These are phyloP conservation scores for Citrus cavaleriei DNA, from an alignment of 345 rosid genomes.

Conservation along the genomic window DNA sequence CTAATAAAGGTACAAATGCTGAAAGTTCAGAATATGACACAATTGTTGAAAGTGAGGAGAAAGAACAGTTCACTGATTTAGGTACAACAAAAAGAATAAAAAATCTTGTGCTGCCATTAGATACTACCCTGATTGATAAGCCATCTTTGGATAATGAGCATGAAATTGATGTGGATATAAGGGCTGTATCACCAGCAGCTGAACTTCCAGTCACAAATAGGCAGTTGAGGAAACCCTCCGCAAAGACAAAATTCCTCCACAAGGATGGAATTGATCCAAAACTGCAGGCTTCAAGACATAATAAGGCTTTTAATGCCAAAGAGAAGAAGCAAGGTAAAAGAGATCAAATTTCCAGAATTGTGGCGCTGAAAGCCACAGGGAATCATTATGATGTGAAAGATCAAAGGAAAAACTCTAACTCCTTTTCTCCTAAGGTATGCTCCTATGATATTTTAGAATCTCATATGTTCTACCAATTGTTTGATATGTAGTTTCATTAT, in stretches of 20 bases:
- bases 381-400: slow-evolving; percentile 37
- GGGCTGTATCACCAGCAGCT: slow-evolving; percentile 10
- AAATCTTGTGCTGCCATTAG: slow-evolving; percentile 15
- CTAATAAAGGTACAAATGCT: neutral
- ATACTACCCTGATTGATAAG: slow-evolving; percentile 5
- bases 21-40: slow-evolving; percentile 14
- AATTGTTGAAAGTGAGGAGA: slow-evolving; percentile 16
- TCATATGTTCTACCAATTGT: neutral
- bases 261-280: slow-evolving; percentile 27
- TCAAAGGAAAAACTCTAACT: slow-evolving; percentile 26
- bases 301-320: slow-evolving; percentile 23
- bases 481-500: neutral
- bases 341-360: slow-evolving; percentile 17
- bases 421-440: slow-evolving; percentile 32
- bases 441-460: neutral
- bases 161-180: slow-evolving; percentile 6
- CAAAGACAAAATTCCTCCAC: slow-evolving; percentile 20
- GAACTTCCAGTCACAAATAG: slow-evolving; percentile 21
- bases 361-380: slow-evolving; percentile 29
- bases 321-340: slow-evolving; percentile 36
- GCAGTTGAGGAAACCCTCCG: slow-evolving; percentile 24
- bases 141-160: slow-evolving; percentile 20
- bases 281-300: slow-evolving; percentile 29
- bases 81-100: slow-evolving; percentile 12
- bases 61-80: slow-evolving; percentile 18